Evolutionary conservation across 2,329 filamentous ascomycete species (phyloP).

Genomic region (Fusarium falciforme): DNA sequence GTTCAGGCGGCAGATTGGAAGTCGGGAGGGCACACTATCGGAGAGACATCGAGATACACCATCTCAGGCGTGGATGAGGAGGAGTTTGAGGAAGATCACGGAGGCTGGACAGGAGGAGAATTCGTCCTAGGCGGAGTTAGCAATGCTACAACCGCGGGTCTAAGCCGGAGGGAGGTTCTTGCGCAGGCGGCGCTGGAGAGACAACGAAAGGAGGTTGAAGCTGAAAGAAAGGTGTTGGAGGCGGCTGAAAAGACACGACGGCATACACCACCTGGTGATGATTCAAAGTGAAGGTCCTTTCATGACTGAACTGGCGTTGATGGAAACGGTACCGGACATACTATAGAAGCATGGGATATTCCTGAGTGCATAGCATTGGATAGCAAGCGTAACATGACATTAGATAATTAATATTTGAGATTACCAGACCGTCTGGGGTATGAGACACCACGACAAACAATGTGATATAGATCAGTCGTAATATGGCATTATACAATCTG

Average conservation of each 20-base stretch:
- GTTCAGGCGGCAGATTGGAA: constrained; percentile 85
- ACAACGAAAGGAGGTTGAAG: constrained; percentile 48
- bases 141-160: constrained; percentile 57
- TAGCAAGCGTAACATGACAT: background rate
- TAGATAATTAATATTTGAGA: background rate
- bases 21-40: constrained; percentile 73
- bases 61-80: constrained; percentile 64
- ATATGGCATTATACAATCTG: constrained; percentile 26
- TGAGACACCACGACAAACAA: background rate
- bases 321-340: background rate
- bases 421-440: background rate
- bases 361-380: constrained; percentile 5
- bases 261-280: constrained; percentile 32
- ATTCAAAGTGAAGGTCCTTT: constrained; percentile 34
- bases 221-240: constrained; percentile 47
- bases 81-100: constrained; percentile 72
- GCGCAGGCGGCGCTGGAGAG: constrained; percentile 62
- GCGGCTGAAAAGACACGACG: constrained; percentile 46
- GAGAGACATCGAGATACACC: constrained; percentile 71
- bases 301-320: background rate
- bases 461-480: background rate
- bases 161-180: constrained; percentile 79
- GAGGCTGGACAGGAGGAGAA: constrained; percentile 82
- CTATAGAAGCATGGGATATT: constrained; percentile 23
- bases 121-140: constrained; percentile 75